These are phyloP conservation scores for Discostella stelligeroides DNA, from an alignment of 108 stramenopile species.

Conservation along the genomic window DNA sequence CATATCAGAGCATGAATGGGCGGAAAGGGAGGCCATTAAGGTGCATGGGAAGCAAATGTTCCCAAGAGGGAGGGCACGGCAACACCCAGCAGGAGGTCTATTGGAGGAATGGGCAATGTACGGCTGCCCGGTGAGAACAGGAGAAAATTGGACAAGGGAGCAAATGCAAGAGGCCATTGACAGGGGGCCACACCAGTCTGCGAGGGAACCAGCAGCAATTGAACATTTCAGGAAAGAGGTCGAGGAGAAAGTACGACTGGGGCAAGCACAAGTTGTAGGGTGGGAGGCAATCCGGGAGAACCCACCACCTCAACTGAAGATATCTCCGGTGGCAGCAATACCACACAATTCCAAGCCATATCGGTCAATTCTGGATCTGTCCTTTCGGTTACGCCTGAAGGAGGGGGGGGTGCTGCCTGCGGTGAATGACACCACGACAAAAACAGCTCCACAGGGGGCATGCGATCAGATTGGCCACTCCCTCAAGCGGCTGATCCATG, in stretches of 20 bases:
- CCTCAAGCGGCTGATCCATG: conserved; percentile 10
- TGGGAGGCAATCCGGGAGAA: no score
- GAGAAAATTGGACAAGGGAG: conserved; percentile 19
- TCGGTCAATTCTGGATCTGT: no score
- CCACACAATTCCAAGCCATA: no score
- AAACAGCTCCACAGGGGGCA: no score
- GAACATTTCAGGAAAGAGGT: conserved; percentile 14
- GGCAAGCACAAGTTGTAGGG: conserved; percentile 9
- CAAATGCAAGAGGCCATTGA: conserved; percentile 24
- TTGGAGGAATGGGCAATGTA: conserved; percentile 15
- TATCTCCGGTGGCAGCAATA: no score
- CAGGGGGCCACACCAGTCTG: conserved; percentile 29
- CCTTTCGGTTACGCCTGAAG: conserved; percentile 10
- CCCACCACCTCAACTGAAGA: no score
- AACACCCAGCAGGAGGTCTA: conserved; percentile 18
- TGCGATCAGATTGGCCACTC: conserved; percentile 22
- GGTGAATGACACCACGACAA: no score
- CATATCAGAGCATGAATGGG: no score
- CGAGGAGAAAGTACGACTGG: no score
- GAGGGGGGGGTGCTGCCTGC: conserved; percentile 7
- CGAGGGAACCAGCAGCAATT: conserved; percentile 10
- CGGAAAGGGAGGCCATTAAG: no score
- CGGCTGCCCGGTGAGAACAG: conserved; percentile 36
- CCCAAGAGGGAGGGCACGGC: conserved; percentile 12
- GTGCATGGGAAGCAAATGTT: no score